phyloP scores from a whole-genome alignment of 345 rosid species.

The Melaleuca alternifolia region DNA sequence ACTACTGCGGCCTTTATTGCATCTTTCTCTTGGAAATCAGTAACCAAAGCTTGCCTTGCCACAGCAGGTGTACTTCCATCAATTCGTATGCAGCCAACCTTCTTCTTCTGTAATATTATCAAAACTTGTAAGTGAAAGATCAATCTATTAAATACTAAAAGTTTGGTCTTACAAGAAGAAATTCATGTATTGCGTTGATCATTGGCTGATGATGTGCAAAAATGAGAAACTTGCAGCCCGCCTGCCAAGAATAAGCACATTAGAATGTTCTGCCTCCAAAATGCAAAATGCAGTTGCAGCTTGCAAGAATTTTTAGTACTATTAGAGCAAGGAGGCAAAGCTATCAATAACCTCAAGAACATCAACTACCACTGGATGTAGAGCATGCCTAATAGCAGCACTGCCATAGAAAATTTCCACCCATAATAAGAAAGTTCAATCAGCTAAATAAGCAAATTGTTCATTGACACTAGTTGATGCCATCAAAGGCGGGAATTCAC shows the following conservation, averaged over 20 bases:
- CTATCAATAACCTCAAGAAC: not conserved
- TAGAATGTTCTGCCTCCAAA: not conserved
- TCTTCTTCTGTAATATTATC: slow-evolving; percentile 64
- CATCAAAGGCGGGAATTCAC: not conserved
- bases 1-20: slow-evolving; percentile 79
- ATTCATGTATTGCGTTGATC: slow-evolving; percentile 73
- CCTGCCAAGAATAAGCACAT: slow-evolving; percentile 29
- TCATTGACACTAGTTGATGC: not conserved
- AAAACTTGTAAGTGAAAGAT: not conserved
- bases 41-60: slow-evolving; percentile 65
- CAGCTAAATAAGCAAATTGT: not conserved
- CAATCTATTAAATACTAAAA: not conserved
- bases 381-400: not conserved
- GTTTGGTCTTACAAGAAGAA: slow-evolving; percentile 55
- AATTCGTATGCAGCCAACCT: slow-evolving; percentile 76
- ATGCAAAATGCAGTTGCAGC: not conserved
- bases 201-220: slow-evolving; percentile 89
- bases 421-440: not conserved
- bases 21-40: slow-evolving; percentile 84
- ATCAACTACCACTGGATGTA: not conserved
- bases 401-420: not conserved
- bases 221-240: slow-evolving; percentile 88
- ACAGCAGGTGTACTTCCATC: slow-evolving; percentile 79
- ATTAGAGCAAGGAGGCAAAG: not conserved
- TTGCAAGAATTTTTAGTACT: not conserved